Percentiles rank a stretch among this genome's conserved stretches.
These are phyloP conservation scores for Pestalotiopsis sp. DNA, from an alignment of 2,329 filamentous ascomycete genomes.

Conservation along the genomic window DNA sequence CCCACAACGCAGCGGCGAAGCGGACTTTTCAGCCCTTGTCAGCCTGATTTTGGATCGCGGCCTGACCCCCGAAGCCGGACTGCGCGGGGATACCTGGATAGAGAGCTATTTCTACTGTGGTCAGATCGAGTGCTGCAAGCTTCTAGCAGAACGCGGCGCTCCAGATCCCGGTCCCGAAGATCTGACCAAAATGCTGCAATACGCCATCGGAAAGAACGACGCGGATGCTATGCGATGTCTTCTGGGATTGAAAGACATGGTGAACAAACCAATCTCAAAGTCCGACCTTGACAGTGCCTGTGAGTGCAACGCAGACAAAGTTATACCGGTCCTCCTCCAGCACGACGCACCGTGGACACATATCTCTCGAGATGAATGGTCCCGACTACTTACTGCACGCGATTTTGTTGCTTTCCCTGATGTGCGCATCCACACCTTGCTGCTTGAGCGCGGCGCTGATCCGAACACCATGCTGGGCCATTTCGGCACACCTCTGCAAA, in stretches of 20 bases:
- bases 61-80: neutral
- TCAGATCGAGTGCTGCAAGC: neutral
- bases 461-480: neutral
- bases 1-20: fast-evolving
- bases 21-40: neutral
- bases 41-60: neutral
- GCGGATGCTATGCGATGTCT: neutral
- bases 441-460: neutral
- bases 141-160: neutral
- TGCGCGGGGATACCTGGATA: neutral
- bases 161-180: neutral
- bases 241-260: neutral
- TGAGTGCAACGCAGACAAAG: neutral
- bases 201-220: neutral
- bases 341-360: neutral
- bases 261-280: neutral
- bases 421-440: neutral
- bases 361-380: neutral
- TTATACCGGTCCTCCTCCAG: neutral
- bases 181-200: neutral
- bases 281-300: neutral
- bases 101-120: neutral
- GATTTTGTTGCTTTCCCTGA: neutral
- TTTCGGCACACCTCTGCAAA: neutral
- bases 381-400: neutral